Base-by-base conservation (phyloP, 768 basidiomycete species). In the Cystobasidium tubakii region DNA sequence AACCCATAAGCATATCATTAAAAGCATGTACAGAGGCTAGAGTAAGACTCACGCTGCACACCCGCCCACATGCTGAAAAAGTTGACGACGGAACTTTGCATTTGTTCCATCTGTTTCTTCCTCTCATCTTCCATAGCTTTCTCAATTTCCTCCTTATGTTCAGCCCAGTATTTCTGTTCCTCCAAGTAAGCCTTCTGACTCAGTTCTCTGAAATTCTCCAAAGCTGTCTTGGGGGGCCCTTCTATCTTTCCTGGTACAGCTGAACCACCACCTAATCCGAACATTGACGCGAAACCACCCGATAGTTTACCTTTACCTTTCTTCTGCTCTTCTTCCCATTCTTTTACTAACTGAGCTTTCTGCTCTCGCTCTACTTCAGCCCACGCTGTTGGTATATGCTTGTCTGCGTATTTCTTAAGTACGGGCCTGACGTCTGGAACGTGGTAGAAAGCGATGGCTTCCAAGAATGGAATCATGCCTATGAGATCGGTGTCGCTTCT, bases 381-480 rank as follows among this genome's bases (percentile, higher is more conserved):
- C 77, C 92, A 97, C 81, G 94, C 94, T 6, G 88, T 66, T 0
- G 93, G 87, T 73, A 99, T 89, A 78, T 97, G 86, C 82, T 95
- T 93, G 55, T 89, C 95, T 4, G 85, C 83, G 81, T 95, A 99
- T 1, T 88, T 88, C 77, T 89, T 82, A 36, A 99, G 82, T 69
- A 98, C 89, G 0, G 90, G 91, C 23, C 95, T 88, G 1, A 98
- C 89, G 78, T 98, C 96, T 29, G 84, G 74, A 36, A 80, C 77
- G 80, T 0, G 90, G 83, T 92, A 93, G 77, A 98, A 94, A 0
- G 88, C 94, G 74, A 99, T 89, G 7, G 96, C 95, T 84, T 98
- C 96, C 2, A 99, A 85, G 88, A 98, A 97, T 0, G 95, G 95
- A 76, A 99, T 93, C 85, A 97, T 86, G n/a, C 88, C 88, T 23